Base-by-base conservation (phyloP, 305 asterid species). In the Fraxinus ornus region DNA sequence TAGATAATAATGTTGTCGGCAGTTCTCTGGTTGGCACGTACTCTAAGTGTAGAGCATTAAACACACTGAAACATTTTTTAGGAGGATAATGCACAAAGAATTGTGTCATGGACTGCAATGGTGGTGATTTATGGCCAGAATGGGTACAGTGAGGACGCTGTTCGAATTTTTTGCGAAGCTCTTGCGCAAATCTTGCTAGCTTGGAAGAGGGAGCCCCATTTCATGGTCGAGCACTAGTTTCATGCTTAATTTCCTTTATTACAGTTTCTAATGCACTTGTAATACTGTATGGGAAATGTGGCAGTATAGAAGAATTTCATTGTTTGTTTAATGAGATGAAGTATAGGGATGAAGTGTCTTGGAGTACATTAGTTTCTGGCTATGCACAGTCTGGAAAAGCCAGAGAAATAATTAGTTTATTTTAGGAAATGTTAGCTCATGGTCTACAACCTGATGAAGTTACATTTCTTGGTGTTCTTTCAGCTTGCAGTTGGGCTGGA, bases 41-140 rank as follows among this genome's bases (percentile, higher is more conserved):
- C 87, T 91, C 93, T 1, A 96, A 96, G 90, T 94, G 98, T 85
- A 84, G 86, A 26, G 86, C 82, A 86, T 94, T 82, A 90, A 81
- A 52, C 91, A 88, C 66, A 97, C 98, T 5, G 97, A 91, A 86
- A 86, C 36, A 15, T 88, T 93, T 33, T 96, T 96, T 72, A 66
- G 88, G 86, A 87, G 83, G 83, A 94, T 92, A 94, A 35, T 81
- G 49, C 76, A 72, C 86, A 93, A 85, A 89, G 91, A 96, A 84
- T 94, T 1, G 97, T 96, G 37, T 91, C 98, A 32, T 96, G 98
- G 98, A 94, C 98, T 2, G 98, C 98, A 66, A 91, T 96, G 97
- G 81, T 96, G 37, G 98, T 94, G 22, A 98, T 94, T 15, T 92
- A 91, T 79, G 95, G 98, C 80, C 98, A 94, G 85, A 94, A 94